Conservation (phyloP, 2,329 filamentous ascomycete genomes). For the Diaporthe eres region DNA sequence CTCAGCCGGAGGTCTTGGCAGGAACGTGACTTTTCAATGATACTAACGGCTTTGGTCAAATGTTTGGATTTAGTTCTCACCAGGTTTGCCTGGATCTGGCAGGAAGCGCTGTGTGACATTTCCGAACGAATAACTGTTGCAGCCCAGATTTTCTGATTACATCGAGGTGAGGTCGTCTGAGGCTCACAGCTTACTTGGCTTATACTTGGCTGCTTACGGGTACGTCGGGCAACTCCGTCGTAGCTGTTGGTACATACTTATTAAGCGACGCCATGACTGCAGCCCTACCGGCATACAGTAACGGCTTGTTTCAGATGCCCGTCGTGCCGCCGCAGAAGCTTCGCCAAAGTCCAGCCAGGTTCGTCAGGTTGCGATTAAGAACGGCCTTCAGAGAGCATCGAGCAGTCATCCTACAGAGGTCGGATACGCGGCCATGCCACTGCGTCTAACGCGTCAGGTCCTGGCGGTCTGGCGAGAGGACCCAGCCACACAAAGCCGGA, state of each 20-base stretch:
- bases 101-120: background rate
- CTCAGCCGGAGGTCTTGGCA: background rate
- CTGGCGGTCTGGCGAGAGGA: slow-evolving; percentile 31
- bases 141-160: background rate
- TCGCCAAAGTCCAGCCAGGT: background rate
- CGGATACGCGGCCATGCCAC: background rate
- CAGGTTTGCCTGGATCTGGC: background rate
- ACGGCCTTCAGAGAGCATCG: background rate
- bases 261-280: slow-evolving; percentile 20
- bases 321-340: background rate
- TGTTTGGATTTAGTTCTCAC: background rate
- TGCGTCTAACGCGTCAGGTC: slow-evolving; percentile 13
- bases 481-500: slow-evolving; percentile 5
- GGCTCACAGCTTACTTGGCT: slow-evolving; percentile 19
- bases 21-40: background rate
- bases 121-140: background rate
- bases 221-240: slow-evolving; percentile 2
- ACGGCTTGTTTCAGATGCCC: slow-evolving; percentile 28
- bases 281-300: slow-evolving; percentile 23
- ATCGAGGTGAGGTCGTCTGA: slow-evolving; percentile 17
- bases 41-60: background rate
- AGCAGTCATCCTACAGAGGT: background rate
- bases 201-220: slow-evolving; percentile 26
- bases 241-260: background rate
- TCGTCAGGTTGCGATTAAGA: background rate